These are phyloP conservation scores for Starmera amethionina DNA, from an alignment of 805 yeast genomes.

Conservation along the genomic window DNA sequence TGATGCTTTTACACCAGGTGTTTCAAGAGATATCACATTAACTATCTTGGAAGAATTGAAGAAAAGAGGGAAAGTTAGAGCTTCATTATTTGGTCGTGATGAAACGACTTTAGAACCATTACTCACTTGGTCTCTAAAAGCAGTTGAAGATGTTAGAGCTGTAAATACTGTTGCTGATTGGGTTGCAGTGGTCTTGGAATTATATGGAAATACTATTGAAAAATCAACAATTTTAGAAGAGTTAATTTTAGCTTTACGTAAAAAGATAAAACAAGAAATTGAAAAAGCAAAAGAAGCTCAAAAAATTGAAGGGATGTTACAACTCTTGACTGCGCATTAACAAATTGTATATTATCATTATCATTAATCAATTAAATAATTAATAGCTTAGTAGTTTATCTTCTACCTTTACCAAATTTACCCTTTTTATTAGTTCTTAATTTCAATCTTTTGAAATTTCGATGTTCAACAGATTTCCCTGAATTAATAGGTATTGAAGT, in stretches of 20 bases:
- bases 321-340: constrained; percentile 51
- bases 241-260: constrained; percentile 48
- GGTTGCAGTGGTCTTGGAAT: constrained; percentile 58
- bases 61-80: constrained; percentile 78
- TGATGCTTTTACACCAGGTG: constrained; percentile 70
- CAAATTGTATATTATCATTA: background rate
- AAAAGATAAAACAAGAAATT: constrained; percentile 58
- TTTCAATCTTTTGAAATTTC: constrained; percentile 42
- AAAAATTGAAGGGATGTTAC: constrained; percentile 89
- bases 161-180: constrained; percentile 56
- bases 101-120: constrained; percentile 81
- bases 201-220: constrained; percentile 69
- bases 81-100: constrained; percentile 74
- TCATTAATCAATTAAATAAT: background rate
- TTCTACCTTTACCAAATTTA: constrained; percentile 30
- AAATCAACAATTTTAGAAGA: constrained; percentile 72
- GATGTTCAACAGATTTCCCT: constrained; percentile 8
- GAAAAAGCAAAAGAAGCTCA: constrained; percentile 79
- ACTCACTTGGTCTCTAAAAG: constrained; percentile 69
- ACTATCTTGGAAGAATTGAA: constrained; percentile 82
- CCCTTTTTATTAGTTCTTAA: constrained; percentile 35
- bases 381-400: constrained; percentile 3
- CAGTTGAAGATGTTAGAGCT: constrained; percentile 72
- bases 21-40: constrained; percentile 69
- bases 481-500: constrained; percentile 1